Percentiles rank a stretch among this genome's conserved stretches.
phyloP scores from a whole-genome alignment of 768 basidiomycete species.

The Suillus spraguei region DNA sequence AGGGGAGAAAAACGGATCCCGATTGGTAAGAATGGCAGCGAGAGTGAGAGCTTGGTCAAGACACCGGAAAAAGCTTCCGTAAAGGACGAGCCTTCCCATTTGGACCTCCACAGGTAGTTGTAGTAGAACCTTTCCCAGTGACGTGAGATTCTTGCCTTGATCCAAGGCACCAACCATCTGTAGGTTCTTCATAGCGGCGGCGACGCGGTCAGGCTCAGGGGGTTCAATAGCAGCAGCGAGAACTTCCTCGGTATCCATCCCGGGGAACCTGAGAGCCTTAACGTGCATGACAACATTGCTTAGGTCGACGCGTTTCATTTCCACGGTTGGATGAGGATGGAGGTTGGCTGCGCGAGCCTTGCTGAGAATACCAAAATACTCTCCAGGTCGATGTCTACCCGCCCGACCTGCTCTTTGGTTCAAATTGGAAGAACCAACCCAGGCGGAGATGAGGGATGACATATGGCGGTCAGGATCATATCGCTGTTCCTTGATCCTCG shows the following conservation, averaged over 20 bases:
- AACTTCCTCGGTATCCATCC: conserved; percentile 85
- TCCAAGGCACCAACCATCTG: conserved; percentile 90
- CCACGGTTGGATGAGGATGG: conserved; percentile 84
- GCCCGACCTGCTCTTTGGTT: conserved; percentile 93
- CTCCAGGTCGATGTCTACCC: conserved; percentile 87
- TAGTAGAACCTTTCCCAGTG: conserved; percentile 85
- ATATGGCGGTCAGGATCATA: conserved; percentile 90
- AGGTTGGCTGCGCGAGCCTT: conserved; percentile 59
- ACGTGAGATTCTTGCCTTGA: conserved; percentile 71
- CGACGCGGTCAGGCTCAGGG: conserved; percentile 74
- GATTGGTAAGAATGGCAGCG: conserved; percentile 88
- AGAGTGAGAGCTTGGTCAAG: conserved; percentile 85
- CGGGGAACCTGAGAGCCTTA: conserved; percentile 89
- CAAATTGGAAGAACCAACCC: conserved; percentile 89
- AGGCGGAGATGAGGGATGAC: conserved; percentile 86
- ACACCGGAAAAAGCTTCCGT: conserved; percentile 92
- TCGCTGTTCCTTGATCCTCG: conserved; percentile 83
- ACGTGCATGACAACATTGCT: conserved; percentile 96
- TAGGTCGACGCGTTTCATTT: conserved; percentile 91
- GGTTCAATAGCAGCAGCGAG: conserved; percentile 86
- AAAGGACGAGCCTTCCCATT: conserved; percentile 86
- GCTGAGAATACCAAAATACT: conserved; percentile 87
- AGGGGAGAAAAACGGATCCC: conserved; percentile 90
- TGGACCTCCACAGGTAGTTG: conserved; percentile 90
- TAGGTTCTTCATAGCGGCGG: conserved; percentile 76